These are phyloP conservation scores for Penicillium mononematosum DNA, from an alignment of 495 filamentous ascomycete genomes.

Conservation along the genomic window DNA sequence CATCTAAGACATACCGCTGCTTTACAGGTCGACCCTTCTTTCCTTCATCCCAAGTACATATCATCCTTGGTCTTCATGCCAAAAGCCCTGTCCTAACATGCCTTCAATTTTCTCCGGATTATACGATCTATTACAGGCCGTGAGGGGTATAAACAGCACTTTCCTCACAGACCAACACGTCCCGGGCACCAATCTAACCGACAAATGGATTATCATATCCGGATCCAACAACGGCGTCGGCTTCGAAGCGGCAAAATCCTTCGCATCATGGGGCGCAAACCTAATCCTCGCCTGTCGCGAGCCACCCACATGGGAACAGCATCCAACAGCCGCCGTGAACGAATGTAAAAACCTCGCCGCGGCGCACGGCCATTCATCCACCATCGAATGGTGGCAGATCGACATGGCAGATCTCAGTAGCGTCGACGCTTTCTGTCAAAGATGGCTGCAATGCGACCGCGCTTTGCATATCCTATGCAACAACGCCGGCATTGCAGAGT, in stretches of 20 bases:
- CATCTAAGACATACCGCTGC: too few relatives aligned
- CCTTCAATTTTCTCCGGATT: background rate
- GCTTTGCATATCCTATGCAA: slow-evolving; percentile 29
- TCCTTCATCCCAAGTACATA: background rate
- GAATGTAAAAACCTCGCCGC: slow-evolving; percentile 18
- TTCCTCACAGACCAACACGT: slow-evolving; percentile 18
- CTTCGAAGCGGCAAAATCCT: slow-evolving; percentile 29
- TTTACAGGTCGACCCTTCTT: background rate
- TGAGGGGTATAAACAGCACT: slow-evolving; percentile 15
- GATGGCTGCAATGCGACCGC: slow-evolving; percentile 19
- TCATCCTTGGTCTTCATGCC: background rate
- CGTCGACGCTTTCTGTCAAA: slow-evolving; percentile 41
- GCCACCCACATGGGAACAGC: slow-evolving; percentile 23
- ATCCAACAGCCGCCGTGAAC: slow-evolving; percentile 20
- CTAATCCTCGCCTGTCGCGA: slow-evolving; percentile 35
- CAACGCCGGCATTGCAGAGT: slow-evolving; percentile 24
- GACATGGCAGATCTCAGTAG: slow-evolving; percentile 49
- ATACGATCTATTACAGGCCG: background rate
- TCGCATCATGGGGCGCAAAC: slow-evolving; percentile 28
- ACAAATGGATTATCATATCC: slow-evolving; percentile 36
- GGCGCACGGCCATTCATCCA: slow-evolving; percentile 24
- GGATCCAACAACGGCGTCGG: slow-evolving; percentile 38
- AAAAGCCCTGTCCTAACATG: background rate
- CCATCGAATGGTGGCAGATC: slow-evolving; percentile 49
- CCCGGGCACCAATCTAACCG: slow-evolving; percentile 18